Base-by-base conservation (phyloP, 2,329 filamentous ascomycete genomes). In the Diaporthe capsici region DNA sequence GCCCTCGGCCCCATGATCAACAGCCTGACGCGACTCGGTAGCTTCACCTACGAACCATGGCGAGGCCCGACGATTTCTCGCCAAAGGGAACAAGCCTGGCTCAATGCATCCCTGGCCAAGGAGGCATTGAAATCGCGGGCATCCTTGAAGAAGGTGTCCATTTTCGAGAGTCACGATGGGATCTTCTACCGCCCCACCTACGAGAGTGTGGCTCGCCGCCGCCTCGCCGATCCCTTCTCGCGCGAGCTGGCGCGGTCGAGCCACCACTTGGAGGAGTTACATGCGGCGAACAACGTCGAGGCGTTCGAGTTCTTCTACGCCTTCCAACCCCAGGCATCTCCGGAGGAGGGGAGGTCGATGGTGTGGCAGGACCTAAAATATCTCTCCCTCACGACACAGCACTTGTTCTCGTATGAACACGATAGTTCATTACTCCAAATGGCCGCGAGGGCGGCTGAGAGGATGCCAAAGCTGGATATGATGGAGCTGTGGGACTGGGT, bases 241-340 rank as follows among this genome's bases (percentile, higher is more conserved):
- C 20, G 7, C 10, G 34, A 25, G 4, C 34, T 74, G 0, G 72
- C 72, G 4, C 44, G 51, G 25, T 2, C 61, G 13, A 74, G 61
- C 25, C 61, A 39, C 13, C n/a, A 42, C 39, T 15, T 67, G n/a
- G 72, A 74, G 61, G 44, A 67, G 37, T 53, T 70, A 17, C 25
- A 70, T 13, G 61, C 9, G 31, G 72, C 60, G 4, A 39, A 53
- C 5, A 74, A 55, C 12, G 10, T 58, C n/a, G 47, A 70, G 0
- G 72, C 72, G 13, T n/a, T 20, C 1, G 9, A 55, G 10, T 70
- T 74, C 60, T 57, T 74, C n/a, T 47, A 34, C 39, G 34, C 72
- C 20, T 74, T 74, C 7, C 51, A 25, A 3, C 47, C 58, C 7
- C 22, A 17, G 8, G 60, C 47, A 0, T 15, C n/a, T 28, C 58